Evolutionary conservation across 805 yeast genomes (phyloP).

Genomic region (Teunomyces stri): DNA sequence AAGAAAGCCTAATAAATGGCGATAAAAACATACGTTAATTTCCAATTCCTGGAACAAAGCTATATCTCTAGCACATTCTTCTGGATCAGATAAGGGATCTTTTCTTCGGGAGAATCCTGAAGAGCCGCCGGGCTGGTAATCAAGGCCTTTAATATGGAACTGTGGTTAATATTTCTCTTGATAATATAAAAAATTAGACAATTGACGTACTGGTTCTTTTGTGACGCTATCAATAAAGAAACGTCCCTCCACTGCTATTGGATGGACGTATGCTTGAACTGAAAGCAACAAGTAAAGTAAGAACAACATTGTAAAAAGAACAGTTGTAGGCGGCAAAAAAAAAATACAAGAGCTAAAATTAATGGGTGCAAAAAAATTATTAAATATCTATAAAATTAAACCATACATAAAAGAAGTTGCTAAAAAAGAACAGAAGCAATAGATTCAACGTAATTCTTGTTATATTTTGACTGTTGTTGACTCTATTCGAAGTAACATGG

Average conservation of each 20-base stretch:
- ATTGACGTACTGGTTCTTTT: constrained; percentile 56
- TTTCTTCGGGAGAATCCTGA: constrained; percentile 55
- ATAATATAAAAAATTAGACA: neutral
- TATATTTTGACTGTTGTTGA: no score
- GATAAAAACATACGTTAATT: constrained; percentile 50
- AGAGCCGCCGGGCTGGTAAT: constrained; percentile 95
- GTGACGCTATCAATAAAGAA: constrained; percentile 77
- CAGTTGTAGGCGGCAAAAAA: neutral
- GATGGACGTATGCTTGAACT: constrained; percentile 42
- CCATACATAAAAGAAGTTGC: neutral
- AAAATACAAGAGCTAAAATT: neutral
- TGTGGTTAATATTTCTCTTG: constrained; percentile 20
- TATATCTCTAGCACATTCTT: constrained; percentile 78
- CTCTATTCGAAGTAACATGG: neutral
- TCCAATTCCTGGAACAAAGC: constrained; percentile 78
- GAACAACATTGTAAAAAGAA: neutral
- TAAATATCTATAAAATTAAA: neutral
- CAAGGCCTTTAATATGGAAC: constrained; percentile 85
- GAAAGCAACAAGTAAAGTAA: neutral
- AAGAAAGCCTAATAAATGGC: neutral
- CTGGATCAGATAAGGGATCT: constrained; percentile 78
- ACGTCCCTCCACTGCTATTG: constrained; percentile 65
- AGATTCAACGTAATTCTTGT: no score
- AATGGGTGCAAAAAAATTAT: neutral
- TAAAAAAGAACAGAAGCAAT: no score